Percentiles rank a stretch among this genome's conserved stretches.
phyloP scores from a whole-genome alignment of 495 filamentous ascomycete species.

The Penicillium verhagenii region DNA sequence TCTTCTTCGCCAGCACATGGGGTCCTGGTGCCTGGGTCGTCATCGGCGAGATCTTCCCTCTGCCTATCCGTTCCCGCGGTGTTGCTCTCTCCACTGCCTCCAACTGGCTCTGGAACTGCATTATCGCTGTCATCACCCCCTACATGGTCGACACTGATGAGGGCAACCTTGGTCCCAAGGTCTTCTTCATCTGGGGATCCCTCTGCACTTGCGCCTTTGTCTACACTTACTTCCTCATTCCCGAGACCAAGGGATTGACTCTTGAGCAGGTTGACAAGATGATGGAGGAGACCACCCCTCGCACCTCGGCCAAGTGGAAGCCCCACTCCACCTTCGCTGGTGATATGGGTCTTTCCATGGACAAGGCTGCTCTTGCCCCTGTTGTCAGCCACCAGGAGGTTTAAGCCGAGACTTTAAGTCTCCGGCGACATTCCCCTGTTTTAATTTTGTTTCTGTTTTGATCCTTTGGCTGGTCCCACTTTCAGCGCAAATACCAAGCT shows the following conservation, averaged over 20 bases:
- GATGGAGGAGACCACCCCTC: constrained; percentile 80
- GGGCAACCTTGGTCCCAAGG: constrained; percentile 70
- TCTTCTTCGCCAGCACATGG: constrained; percentile 78
- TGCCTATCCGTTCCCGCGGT: constrained; percentile 78
- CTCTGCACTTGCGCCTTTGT: constrained; percentile 64
- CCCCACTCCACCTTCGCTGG: constrained; percentile 69
- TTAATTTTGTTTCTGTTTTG: neutral
- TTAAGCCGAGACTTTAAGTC: constrained; percentile 2
- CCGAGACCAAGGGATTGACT: constrained; percentile 83
- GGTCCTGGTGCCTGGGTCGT: constrained; percentile 76
- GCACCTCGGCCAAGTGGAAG: constrained; percentile 73
- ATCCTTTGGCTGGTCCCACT: constrained; percentile 13
- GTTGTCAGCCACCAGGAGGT: constrained; percentile 35
- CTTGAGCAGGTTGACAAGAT: constrained; percentile 89
- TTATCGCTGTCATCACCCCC: constrained; percentile 73
- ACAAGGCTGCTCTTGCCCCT: constrained; percentile 34
- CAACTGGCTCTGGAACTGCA: constrained; percentile 87
- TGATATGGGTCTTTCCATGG: constrained; percentile 58
- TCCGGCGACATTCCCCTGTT: neutral
- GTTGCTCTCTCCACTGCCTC: constrained; percentile 78
- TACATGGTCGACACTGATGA: constrained; percentile 68
- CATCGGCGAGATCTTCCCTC: constrained; percentile 84
- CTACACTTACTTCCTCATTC: constrained; percentile 79
- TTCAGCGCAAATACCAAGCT: constrained; percentile 20
- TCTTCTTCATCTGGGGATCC: constrained; percentile 84